These are phyloP conservation scores for Aspergillus transmontanensis DNA, from an alignment of 2,329 filamentous ascomycete genomes.

Conservation along the genomic window DNA sequence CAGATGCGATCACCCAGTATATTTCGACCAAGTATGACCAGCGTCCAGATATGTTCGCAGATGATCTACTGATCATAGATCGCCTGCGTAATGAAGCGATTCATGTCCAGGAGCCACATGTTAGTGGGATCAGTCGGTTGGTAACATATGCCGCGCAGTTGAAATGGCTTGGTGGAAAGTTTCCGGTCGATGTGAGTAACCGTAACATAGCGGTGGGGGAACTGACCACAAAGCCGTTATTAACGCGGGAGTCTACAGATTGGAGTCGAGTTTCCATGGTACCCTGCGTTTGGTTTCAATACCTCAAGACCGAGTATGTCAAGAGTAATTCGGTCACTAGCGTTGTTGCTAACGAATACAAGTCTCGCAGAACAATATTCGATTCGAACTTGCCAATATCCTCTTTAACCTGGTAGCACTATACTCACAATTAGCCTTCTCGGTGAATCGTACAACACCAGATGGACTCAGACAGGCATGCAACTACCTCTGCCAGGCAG, in stretches of 20 bases:
- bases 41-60: constrained; percentile 92
- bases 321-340: background rate
- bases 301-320: constrained; percentile 65
- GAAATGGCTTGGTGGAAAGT: constrained; percentile 91
- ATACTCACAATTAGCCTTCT: constrained; percentile 87
- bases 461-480: constrained; percentile 87
- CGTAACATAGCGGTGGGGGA: background rate
- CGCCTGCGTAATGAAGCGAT: constrained; percentile 81
- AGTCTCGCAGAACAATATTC: constrained; percentile 66
- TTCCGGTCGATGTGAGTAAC: constrained; percentile 79
- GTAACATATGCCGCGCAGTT: constrained; percentile 89
- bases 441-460: constrained; percentile 72
- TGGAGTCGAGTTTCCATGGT: constrained; percentile 95
- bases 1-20: constrained; percentile 85
- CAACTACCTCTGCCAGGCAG: constrained; percentile 85
- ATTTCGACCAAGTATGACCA: constrained; percentile 99
- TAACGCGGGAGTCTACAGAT: constrained; percentile 57
- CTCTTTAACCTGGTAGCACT: constrained; percentile 91
- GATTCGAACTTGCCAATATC: constrained; percentile 87
- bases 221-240: background rate
- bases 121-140: constrained; percentile 84
- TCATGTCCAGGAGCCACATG: constrained; percentile 83
- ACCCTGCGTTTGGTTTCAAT: constrained; percentile 89
- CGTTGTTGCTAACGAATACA: background rate
- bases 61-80: constrained; percentile 86